phyloP scores from a whole-genome alignment of 345 rosid species.

The Eucalyptus curtisii region DNA sequence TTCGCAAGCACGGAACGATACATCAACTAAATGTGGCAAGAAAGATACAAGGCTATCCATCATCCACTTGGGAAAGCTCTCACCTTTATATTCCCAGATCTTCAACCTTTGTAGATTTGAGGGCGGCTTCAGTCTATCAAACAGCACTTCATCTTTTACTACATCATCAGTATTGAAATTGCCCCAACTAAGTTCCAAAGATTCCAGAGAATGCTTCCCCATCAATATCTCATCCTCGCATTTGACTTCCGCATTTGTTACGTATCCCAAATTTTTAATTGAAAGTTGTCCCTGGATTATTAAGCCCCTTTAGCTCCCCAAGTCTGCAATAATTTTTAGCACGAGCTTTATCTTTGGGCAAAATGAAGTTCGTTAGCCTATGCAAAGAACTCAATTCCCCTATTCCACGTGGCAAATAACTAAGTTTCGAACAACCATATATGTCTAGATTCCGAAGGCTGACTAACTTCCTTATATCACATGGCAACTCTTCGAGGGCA shows the following conservation, averaged over 20 bases:
- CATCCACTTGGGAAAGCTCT: background rate
- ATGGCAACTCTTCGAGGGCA: background rate
- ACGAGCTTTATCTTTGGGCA: background rate
- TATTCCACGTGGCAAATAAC: conserved; percentile 5
- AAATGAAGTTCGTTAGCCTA: background rate
- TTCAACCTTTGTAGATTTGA: background rate
- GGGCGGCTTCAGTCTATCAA: background rate
- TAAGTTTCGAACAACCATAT: background rate
- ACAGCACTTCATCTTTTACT: background rate
- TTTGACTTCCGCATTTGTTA: background rate
- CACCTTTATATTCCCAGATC: background rate
- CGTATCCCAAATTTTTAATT: background rate
- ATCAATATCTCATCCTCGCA: background rate
- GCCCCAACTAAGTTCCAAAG: background rate
- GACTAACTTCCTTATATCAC: background rate
- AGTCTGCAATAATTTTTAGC: background rate
- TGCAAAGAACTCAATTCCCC: conserved; percentile 4
- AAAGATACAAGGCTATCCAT: background rate
- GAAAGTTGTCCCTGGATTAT: background rate
- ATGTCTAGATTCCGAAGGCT: background rate
- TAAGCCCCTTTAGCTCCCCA: background rate
- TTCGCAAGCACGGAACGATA: background rate
- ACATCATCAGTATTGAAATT: background rate
- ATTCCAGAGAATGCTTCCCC: background rate
- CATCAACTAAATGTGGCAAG: background rate